A percentile compares a stretch with the other conserved stretches of the same genome.
These are phyloP conservation scores for Thalassiosira livingstoniorum DNA, from an alignment of 352 stramenopile genomes.

Conservation along the genomic window DNA sequence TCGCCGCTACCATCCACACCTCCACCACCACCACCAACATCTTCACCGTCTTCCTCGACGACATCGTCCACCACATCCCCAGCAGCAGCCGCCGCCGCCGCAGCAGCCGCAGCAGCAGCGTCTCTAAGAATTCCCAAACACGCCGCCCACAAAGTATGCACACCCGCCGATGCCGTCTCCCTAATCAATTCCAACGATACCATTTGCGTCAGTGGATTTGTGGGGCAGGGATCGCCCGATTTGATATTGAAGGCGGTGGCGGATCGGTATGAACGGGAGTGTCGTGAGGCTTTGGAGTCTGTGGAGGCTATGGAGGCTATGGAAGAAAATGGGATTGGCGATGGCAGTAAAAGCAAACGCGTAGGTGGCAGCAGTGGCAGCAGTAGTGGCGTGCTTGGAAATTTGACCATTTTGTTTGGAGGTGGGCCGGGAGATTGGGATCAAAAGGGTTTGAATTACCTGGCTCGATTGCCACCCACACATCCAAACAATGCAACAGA, in stretches of 20 bases:
- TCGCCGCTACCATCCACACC: no score
- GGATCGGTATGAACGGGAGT: constrained; percentile 66
- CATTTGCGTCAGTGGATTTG: constrained; percentile 72
- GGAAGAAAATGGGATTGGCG: background rate
- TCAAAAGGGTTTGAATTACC: constrained; percentile 70
- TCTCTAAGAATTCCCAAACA: constrained; percentile 33
- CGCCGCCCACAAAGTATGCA: constrained; percentile 68
- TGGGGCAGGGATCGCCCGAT: constrained; percentile 72
- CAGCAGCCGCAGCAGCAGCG: no score
- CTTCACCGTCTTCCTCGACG: no score
- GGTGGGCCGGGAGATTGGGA: constrained; percentile 71
- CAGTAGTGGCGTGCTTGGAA: constrained; percentile 40
- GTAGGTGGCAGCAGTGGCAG: no score
- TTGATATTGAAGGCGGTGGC: constrained; percentile 72
- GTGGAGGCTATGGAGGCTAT: background rate
- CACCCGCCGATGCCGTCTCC: constrained; percentile 70
- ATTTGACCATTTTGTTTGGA: constrained; percentile 82
- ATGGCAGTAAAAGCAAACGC: no score
- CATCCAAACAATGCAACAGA: no score
- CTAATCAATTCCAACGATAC: constrained; percentile 75
- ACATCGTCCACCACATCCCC: no score
- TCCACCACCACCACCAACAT: no score
- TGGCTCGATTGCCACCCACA: constrained; percentile 50
- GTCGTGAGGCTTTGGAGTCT: background rate
- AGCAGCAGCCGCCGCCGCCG: no score